Evolutionary conservation across 192 early-diverging fungal species (phyloP).

Genomic region (Mortierella antarctica): DNA sequence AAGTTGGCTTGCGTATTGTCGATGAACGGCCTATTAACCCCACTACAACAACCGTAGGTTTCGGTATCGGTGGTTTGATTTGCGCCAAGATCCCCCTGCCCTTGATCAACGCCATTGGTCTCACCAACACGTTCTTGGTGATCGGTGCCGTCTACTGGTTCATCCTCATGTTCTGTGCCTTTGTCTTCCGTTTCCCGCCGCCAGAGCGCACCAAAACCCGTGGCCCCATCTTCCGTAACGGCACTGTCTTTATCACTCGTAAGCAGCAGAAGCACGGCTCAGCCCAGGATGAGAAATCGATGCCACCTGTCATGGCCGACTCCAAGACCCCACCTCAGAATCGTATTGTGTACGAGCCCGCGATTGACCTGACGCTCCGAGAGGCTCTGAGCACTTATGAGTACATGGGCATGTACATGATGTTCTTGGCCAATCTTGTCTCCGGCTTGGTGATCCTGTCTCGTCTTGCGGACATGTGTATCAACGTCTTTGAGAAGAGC

Average conservation of each 20-base stretch:
- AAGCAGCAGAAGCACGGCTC: conserved; percentile 49
- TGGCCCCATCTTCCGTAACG: conserved; percentile 60
- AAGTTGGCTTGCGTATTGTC: too few relatives aligned
- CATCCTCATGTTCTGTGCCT: conserved; percentile 64
- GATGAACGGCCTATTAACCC: background rate
- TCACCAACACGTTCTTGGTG: conserved; percentile 71
- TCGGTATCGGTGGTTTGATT: conserved; percentile 80
- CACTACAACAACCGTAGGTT: conserved; percentile 43
- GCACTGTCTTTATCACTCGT: conserved; percentile 44
- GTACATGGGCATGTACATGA: conserved; percentile 69
- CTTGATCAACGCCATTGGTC: conserved; percentile 65
- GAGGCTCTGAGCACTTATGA: conserved; percentile 69
- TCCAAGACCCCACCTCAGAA: conserved; percentile 60
- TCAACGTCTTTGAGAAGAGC: conserved; percentile 62
- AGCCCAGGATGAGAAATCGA: conserved; percentile 40
- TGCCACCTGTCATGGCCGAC: conserved; percentile 60
- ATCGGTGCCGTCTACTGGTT: conserved; percentile 72
- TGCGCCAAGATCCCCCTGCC: conserved; percentile 72
- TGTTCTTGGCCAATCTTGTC: conserved; percentile 70
- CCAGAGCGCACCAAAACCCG: conserved; percentile 69
- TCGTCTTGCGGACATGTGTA: conserved; percentile 66
- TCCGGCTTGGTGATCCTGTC: conserved; percentile 71
- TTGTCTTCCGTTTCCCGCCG: conserved; percentile 70
- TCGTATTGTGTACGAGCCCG: conserved; percentile 53
- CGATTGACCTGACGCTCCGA: conserved; percentile 61